Evolutionary conservation across 179 eudicot genomes (phyloP).

Genomic region (Kewa caespitosa): DNA sequence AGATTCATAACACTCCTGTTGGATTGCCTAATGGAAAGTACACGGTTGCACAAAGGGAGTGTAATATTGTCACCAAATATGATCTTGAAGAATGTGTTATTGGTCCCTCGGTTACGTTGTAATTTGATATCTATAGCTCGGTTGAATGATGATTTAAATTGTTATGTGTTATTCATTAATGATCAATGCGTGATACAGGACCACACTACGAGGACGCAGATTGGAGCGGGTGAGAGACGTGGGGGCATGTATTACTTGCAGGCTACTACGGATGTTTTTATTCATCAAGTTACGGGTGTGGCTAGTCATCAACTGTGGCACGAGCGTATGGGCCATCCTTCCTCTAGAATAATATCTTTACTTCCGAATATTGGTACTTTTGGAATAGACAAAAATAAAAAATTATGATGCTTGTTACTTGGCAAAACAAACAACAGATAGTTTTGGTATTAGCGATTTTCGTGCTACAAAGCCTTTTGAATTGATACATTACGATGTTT

Average conservation of each 20-base stretch:
- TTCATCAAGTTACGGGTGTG: too few species aligned
- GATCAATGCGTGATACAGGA: constrained; percentile 14
- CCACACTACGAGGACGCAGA: background rate
- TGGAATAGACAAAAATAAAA: too few species aligned
- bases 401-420: too few species aligned
- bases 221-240: constrained; percentile 11
- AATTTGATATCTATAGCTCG: background rate
- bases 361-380: too few species aligned
- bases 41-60: background rate
- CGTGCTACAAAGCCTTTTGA: background rate
- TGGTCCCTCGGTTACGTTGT: constrained; percentile 6
- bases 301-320: too few species aligned
- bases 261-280: too few species aligned
- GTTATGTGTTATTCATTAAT: background rate
- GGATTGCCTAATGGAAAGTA: background rate
- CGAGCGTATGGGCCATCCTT: too few species aligned
- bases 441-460: too few species aligned
- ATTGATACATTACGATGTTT: background rate
- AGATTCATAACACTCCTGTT: background rate
- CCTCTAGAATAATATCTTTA: too few species aligned
- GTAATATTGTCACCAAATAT: background rate
- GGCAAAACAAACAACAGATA: too few species aligned
- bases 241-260: too few species aligned
- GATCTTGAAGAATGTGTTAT: background rate
- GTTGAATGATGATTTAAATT: background rate